Conservation (phyloP, 2,329 filamentous ascomycete genomes). For the Ascochyta rabiei region DNA sequence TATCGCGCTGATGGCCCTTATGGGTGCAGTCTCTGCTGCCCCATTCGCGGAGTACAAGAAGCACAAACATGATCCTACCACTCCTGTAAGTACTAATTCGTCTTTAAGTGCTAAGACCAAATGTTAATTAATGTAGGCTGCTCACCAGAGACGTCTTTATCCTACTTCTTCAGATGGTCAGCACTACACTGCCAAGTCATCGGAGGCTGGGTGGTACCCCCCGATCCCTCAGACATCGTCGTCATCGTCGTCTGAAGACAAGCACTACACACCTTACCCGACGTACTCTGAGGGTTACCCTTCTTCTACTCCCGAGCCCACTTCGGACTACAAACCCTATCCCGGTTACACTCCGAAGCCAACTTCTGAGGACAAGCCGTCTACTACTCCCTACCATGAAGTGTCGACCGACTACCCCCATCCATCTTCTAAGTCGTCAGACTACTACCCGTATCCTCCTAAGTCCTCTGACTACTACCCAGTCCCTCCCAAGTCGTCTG, state of each 20-base stretch:
- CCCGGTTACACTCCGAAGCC: neutral
- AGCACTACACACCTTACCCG: constrained; percentile 1
- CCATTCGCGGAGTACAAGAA: constrained; percentile 16
- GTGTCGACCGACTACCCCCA: neutral
- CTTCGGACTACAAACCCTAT: constrained; percentile 2
- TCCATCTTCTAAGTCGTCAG: neutral
- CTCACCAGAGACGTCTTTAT: neutral
- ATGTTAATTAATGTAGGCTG: neutral
- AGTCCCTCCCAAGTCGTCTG: neutral
- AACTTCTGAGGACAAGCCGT: neutral
- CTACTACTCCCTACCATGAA: neutral
- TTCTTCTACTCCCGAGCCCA: neutral
- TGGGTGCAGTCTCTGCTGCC: constrained; percentile 37
- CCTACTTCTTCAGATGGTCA: neutral
- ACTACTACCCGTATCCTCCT: neutral
- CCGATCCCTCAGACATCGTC: neutral
- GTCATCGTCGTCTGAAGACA: neutral
- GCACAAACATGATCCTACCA: constrained; percentile 10
- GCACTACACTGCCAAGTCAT: neutral
- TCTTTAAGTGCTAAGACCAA: too few species aligned
- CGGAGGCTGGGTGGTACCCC: neutral
- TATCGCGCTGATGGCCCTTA: constrained; percentile 39
- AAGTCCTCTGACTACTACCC: neutral
- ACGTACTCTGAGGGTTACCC: constrained; percentile 9
- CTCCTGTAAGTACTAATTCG: neutral